Evolutionary conservation across 805 yeast species (phyloP), one percentile per base, ranked within the genome.

Genomic region (Metschnikowia dekortorum): DNA sequence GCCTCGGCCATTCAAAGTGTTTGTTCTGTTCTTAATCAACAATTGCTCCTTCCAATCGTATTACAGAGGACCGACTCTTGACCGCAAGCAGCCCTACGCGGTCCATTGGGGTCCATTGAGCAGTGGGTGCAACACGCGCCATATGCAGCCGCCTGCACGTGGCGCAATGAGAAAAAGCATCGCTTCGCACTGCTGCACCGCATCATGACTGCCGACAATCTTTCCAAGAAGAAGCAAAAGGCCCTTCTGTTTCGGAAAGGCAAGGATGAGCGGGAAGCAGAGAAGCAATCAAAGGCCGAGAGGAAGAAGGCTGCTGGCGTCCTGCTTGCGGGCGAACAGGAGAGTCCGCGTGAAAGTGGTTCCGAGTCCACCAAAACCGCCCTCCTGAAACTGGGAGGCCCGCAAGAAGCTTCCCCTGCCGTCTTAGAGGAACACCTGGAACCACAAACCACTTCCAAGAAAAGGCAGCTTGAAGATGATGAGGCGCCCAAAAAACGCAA

Each of bases 201-300:
- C 29, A 52, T 2, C 14, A 58, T 56, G 59, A 30, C 49, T 52
- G 47, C 63, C 62, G 66, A 59, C 44, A 82, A 81, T 62, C 69
- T 83, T 29, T 80, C 85, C n/a, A 84, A 83, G 71, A 84, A 82
- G 60, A 83, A 84, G 64, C 72, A 71, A 49, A 84, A 84, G 61
- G 85, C 87, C 9, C 73, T 82, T 39, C 80, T 79, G 60, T 84
- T 83, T 65, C 72, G 80, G 47, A 67, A 62, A 61, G 67, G 58
- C 62, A 71, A 73, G 59, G 74, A 71, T 51, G 73, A 69, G 52
- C 61, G 73, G 59, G 69, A 68, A 39, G 64, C 61, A 48, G 67
- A 69, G 45, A 65, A 22, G 22, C 22, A 22, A 22, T 22, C 22
- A 22, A 22, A 66, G 43, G 53, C 54, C 49, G 63, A 61, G 33